Evolutionary conservation across 1,284 basidiomycete species (phyloP), one percentile per base, ranked within the genome.

Genomic region (Austroboletus novae-zelandiae): DNA sequence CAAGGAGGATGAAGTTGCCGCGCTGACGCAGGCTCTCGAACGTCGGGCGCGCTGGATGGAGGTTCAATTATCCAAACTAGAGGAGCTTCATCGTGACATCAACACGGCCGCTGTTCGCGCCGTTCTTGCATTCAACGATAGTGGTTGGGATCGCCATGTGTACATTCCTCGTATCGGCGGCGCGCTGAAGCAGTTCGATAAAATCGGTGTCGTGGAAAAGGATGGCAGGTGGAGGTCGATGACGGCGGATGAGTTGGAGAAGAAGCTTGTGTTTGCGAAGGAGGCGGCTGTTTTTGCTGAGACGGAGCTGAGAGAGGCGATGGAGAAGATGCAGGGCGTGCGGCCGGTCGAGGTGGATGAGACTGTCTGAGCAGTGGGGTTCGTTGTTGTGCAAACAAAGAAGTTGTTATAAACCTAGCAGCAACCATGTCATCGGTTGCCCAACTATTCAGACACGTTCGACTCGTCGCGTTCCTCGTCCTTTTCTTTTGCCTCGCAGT

Each of bases 31-130:
- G 43, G 88, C 89, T 9, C 76, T 91, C 43, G 89, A 91, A 65
- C 84, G 87, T 51, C 84, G 89, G 15, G 89, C 89, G 17, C 79
- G 89, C 40, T 91, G 89, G 89, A 91, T 91, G 89, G 89, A 91
- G 68, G 85, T 89, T 27, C 89, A 91, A 64, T 69, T 91, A 15
- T 88, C 87, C 1, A 91, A 91, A 65, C 74, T 91, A 40, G 89
- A 91, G 66, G 89, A 90, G 60, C 74, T 91, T 27, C 89, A 91
- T 60, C 84, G 87, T 13, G 89, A 91, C 58, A 91, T 91, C 67
- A 91, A 91, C 66, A 87, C 81, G 2, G 89, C 89, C 6, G 89
- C 89, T 6, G 88, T 90, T 27, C 81, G 86, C 27, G 87, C 89
- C 9, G 84, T 91, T 23, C 75, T 91, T 30, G 79, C 83, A 1